Conservation (phyloP, 768 basidiomycete species). For the Lactarius evosmus region DNA sequence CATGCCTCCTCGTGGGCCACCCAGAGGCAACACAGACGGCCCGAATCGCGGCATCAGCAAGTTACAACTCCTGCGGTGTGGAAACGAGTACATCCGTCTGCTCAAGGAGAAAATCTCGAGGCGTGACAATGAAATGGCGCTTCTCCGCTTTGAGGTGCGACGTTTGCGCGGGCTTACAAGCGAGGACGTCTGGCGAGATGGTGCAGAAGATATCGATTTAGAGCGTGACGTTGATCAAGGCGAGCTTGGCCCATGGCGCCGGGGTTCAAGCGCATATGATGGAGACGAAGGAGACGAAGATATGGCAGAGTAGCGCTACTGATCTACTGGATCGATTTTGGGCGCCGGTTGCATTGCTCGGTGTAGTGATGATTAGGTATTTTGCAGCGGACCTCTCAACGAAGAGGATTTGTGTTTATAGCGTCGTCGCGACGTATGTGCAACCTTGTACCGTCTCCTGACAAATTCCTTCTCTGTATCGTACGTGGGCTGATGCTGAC, state of each 20-base stretch:
- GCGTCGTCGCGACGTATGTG: slow-evolving; percentile 13
- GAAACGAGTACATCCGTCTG: slow-evolving; percentile 81
- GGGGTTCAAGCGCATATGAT: slow-evolving; percentile 26
- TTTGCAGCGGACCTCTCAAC: slow-evolving; percentile 8
- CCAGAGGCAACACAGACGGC: slow-evolving; percentile 81
- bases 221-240: slow-evolving; percentile 59
- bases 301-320: slow-evolving; percentile 16
- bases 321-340: slow-evolving; percentile 10
- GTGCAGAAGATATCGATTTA: slow-evolving; percentile 45
- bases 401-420: slow-evolving; percentile 15
- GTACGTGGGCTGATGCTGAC: slow-evolving; percentile 1
- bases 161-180: slow-evolving; percentile 47
- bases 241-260: slow-evolving; percentile 37
- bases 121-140: slow-evolving; percentile 73
- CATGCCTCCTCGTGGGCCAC: slow-evolving; percentile 85
- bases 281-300: slow-evolving; percentile 26
- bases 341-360: background rate
- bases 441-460: slow-evolving; percentile 13
- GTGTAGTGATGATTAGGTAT: slow-evolving; percentile 14
- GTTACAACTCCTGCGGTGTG: slow-evolving; percentile 84
- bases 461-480: background rate
- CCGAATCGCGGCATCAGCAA: slow-evolving; percentile 95
- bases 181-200: slow-evolving; percentile 35
- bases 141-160: slow-evolving; percentile 62
- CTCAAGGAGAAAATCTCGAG: slow-evolving; percentile 75